These are phyloP conservation scores for Excoecaria cochinchinensis DNA, from an alignment of 345 rosid species.

Conservation along the genomic window DNA sequence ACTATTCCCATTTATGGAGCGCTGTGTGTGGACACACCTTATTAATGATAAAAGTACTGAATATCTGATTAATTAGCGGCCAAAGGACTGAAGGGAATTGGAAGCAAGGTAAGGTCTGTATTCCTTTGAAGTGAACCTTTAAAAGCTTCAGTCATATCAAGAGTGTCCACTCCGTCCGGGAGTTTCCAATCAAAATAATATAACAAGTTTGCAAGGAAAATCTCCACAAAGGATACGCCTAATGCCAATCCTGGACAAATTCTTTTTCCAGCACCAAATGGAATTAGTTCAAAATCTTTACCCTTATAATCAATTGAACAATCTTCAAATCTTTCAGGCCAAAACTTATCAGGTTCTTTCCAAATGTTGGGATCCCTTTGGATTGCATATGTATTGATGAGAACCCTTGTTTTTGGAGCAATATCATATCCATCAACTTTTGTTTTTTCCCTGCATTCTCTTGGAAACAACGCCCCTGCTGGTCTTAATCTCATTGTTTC, in stretches of 20 bases:
- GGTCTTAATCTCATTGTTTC: conserved; percentile 20
- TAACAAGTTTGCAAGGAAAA: conserved; percentile 12
- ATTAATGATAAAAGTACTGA: too few species aligned
- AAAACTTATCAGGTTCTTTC: conserved; percentile 18
- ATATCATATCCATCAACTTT: conserved; percentile 16
- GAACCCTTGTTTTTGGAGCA: background rate
- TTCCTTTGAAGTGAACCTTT: conserved; percentile 5
- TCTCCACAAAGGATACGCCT: conserved; percentile 18
- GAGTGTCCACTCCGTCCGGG: background rate
- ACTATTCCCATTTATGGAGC: too few species aligned
- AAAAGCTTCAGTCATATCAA: conserved; percentile 27
- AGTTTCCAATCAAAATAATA: conserved; percentile 35
- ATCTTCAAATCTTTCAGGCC: conserved; percentile 24
- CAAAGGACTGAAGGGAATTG: conserved; percentile 6
- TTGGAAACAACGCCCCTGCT: conserved; percentile 14
- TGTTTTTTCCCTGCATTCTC: conserved; percentile 12
- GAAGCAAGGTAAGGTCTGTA: conserved; percentile 12
- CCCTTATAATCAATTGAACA: conserved; percentile 23
- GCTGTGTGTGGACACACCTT: too few species aligned
- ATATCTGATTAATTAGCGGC: too few species aligned
- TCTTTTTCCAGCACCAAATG: conserved; percentile 34
- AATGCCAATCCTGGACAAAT: conserved; percentile 26
- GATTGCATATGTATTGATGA: conserved; percentile 20
- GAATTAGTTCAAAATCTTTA: conserved; percentile 19
- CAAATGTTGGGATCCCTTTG: conserved; percentile 20